Evolutionary conservation across 495 filamentous ascomycete genomes (phyloP), one percentile per base, ranked within the genome.

Genomic region (Elasticomyces elasticus): DNA sequence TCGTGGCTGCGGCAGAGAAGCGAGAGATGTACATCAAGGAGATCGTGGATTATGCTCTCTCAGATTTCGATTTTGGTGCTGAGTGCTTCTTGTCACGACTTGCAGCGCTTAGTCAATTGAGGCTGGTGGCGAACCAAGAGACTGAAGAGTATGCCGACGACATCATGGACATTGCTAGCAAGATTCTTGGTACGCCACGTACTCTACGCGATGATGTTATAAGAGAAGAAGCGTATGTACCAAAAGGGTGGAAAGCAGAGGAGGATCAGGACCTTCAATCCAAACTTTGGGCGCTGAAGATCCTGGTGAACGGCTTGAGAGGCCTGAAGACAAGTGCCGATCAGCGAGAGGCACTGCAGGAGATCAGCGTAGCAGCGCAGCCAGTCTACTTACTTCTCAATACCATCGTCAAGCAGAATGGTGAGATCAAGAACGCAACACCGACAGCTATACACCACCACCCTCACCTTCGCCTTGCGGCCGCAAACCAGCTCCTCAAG

Each of bases 21-120:
- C 91, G 87, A 62, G 87, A 92, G 58, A 81, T 89, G 79, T 85
- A 89, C 54, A 86, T 87, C 1, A 86, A 85, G 42, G 90, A 95
- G 61, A 72, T 99, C 2, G 66, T 94, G 1, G 75, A 82, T 41
- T 83, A 84, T 56, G 84, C 82, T 51, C 75, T 85, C 30, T 81
- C 84, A 55, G 79, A 81, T 37, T 96, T 88, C 77, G 74, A 74
- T 6, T 95, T 87, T 58, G 89, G 82, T 1, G 77, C 76, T 0
- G 73, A 80, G 42, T 74, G 84, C 62, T 95, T 89, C 66, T 76
- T 95, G n/a, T 84, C 89, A 42, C 85, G 83, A 58, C 77, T 99
- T 15, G 86, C 87, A 5, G 77, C 88, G 9, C 70, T 97, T 43
- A 85, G 84, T 60, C 92, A 97, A 63, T 67, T 99, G 35, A 82